Base-by-base conservation (phyloP, 495 filamentous ascomycete species). In the Pseudoneurospora amorphoporcata region DNA sequence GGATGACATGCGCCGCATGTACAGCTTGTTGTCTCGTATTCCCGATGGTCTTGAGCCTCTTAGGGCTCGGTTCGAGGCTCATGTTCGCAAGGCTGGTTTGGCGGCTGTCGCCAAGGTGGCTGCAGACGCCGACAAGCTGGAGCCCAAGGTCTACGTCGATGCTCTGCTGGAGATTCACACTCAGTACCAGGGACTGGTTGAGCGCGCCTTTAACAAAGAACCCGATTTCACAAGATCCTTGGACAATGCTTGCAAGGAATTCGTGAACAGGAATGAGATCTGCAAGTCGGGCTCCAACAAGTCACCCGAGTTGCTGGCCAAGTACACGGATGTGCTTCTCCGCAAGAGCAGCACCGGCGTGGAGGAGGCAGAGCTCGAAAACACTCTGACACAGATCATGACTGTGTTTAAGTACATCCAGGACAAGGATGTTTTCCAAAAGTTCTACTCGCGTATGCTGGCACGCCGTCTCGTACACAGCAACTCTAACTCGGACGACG, bases 371-470 rank as follows among this genome's bases (percentile, higher is more conserved):
- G 94, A 98, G 74, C 88, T 98, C 70, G 95, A 99, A 82, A 89
- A 90, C 74, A 93, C 92, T 71, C 84, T 98, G 53, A 89, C 90
- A n/a, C 92, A 98, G 78, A 94, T 99, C 77, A 99, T 99, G 95
- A 97, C 94, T 3, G 93, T 98, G 43, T 99, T 99, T 89, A 99
- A 99, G 82, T 99, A 98, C 83, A 98, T 99, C 75, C 96, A 99
- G 78, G 95, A 99, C 83, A 98, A 98, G 84, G 95, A 99, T 80
- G 95, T 99, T 8, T 99, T 98, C 86, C 96, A 98, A 82, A 98
- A 98, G 80, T 98, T 98, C 83, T 99, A 99, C 82, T 96, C 96
- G 9, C 92, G 95, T 69, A 95, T 94, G 91, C 84, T 99, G 74
- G 96, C 95, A 68, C 94, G 97, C 80, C 92, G 95, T 72, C 84